A percentile compares a stretch with the other conserved stretches of the same genome.
These are phyloP conservation scores for Colletotrichum falcatum DNA, from an alignment of 2,329 filamentous ascomycete genomes.

Conservation along the genomic window DNA sequence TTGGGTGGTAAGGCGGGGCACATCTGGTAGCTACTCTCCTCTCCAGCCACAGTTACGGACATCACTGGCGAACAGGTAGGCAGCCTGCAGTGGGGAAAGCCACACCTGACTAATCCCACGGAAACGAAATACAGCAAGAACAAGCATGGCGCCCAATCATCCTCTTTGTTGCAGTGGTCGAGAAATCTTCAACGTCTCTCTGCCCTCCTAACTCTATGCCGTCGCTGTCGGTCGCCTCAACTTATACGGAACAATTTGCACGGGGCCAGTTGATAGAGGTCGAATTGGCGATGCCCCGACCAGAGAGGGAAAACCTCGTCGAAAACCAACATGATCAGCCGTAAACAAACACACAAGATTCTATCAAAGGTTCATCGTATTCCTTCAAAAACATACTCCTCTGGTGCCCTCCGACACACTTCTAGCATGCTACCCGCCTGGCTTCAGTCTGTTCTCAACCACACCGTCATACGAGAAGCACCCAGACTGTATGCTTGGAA, in stretches of 20 bases:
- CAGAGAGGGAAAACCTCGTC: not conserved
- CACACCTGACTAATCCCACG: constrained; percentile 11
- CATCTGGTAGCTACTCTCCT: not conserved
- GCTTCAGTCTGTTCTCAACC: constrained; percentile 49
- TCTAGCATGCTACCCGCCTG: constrained; percentile 44
- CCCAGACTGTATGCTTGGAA: constrained; percentile 55
- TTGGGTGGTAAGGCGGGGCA: not conserved
- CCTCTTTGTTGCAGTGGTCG: not conserved
- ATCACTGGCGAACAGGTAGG: no score
- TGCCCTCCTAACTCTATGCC: not conserved
- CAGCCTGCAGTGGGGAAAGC: no score
- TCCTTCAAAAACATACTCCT: not conserved
- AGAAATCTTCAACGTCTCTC: not conserved
- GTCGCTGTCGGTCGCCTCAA: not conserved
- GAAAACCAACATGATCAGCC: not conserved
- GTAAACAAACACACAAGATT: not conserved
- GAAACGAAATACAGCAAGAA: not conserved
- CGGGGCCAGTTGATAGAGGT: not conserved
- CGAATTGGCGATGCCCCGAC: not conserved
- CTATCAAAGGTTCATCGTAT: not conserved
- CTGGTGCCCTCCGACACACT: not conserved
- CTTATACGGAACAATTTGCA: not conserved
- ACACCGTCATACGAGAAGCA: constrained; percentile 42
- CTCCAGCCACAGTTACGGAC: not conserved
- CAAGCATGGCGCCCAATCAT: not conserved